Evolutionary conservation across 495 filamentous ascomycete genomes (phyloP), one percentile per base, ranked within the genome.

Genomic region (Cercophora scortea): DNA sequence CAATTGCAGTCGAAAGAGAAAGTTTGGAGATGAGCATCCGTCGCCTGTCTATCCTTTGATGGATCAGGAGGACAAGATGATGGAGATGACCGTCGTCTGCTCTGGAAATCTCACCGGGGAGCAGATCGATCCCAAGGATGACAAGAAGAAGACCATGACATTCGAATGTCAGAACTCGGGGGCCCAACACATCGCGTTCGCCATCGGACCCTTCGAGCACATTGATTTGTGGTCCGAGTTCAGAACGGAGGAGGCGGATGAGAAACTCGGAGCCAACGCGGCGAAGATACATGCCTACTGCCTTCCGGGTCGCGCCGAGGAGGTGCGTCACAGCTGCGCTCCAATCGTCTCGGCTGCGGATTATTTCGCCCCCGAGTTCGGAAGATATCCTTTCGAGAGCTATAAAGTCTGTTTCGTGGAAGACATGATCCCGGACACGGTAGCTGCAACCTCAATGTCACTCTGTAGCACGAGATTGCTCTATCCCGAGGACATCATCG

Each of bases 371-470:
- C 76, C 89, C 49, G 85, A 82, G 4, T 96, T 89, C 57, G 88
- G 88, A 13, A 83, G 85, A 2, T 97, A 91, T 66, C 89, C 90
- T 0, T 96, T 89, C 58, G 78, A 83, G 38, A 87, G 81, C 56
- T 96, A 93, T 73, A 93, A 92, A 57, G 70, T 97, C 41, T 90
- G 87, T 61, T 99, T 97, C 55, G 85, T 97, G 38, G 93, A 99
- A 54, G 94, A 97, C 65, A 76, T 89, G 53, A 66, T 80, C 4
- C 69, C 73, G 16, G 89, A 94, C 47, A 85, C 85, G 1, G 72
- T 84, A 38, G 79, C 87, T 48, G 83, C 86, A n/a, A 87, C 87
- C 9, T 87, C 85, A 9, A 76, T 97, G 60, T 85, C 90, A 19
- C 79, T 99, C 34, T 96, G 89, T 71, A 96, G 87, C 70, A 92